These are phyloP conservation scores for Talaromyces marneffei DNA, from an alignment of 2,329 filamentous ascomycete species.

Conservation along the genomic window DNA sequence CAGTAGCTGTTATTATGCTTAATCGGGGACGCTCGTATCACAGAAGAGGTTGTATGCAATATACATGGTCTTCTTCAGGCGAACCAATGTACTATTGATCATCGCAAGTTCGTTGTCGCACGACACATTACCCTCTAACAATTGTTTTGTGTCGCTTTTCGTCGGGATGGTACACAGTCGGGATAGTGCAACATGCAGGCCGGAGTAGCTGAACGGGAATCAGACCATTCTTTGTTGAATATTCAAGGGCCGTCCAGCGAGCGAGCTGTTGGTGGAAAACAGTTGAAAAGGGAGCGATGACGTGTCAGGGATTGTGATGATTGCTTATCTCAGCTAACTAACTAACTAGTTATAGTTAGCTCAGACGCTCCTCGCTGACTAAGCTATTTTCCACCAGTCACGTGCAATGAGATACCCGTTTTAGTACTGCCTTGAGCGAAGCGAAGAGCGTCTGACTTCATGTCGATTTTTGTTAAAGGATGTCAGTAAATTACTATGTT, in stretches of 20 bases:
- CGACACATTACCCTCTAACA: not conserved
- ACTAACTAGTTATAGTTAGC: no score
- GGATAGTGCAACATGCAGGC: not conserved
- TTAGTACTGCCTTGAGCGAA: no score
- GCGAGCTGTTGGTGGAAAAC: not conserved
- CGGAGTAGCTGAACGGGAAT: not conserved
- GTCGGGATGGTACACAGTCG: not conserved
- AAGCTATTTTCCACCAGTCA: no score
- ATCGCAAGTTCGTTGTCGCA: conserved; percentile 2
- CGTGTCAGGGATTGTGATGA: not conserved
- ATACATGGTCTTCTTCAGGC: not conserved
- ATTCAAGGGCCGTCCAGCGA: not conserved
- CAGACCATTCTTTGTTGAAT: not conserved
- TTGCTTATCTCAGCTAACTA: no score
- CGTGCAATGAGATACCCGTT: no score
- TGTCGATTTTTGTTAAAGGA: no score
- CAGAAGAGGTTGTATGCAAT: not conserved
- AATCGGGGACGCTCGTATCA: not conserved
- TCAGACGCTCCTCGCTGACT: no score
- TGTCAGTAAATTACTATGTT: no score
- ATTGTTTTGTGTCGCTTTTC: not conserved
- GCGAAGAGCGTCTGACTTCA: no score
- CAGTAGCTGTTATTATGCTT: not conserved
- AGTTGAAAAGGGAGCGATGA: not conserved
- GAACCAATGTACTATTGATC: not conserved